phyloP scores from a whole-genome alignment of 1,139 yeast genomes.

The Debaryomyces sp. region DNA sequence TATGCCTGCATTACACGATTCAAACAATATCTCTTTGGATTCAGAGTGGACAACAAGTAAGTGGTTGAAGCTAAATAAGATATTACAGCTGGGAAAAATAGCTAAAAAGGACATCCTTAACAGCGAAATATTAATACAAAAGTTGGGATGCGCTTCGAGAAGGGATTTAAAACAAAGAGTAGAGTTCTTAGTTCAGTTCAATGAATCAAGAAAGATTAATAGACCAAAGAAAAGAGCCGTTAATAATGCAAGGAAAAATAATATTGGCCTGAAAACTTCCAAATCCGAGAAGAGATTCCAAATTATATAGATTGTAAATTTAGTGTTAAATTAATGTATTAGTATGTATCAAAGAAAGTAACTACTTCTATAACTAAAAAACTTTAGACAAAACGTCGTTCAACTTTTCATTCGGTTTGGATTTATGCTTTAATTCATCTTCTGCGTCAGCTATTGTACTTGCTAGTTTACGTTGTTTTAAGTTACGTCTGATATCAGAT shows the following conservation, averaged over 20 bases:
- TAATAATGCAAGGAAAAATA: conserved; percentile 1
- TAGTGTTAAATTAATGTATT: conserved; percentile 3
- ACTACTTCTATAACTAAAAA: conserved; percentile 17
- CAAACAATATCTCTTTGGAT: neutral
- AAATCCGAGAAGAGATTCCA: conserved; percentile 1
- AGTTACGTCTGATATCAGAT: conserved; percentile 50
- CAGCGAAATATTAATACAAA: conserved; percentile 22
- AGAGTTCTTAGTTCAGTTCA: conserved; percentile 23
- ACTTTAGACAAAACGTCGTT: conserved; percentile 47
- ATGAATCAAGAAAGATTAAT: conserved; percentile 10
- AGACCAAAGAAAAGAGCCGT: conserved; percentile 5
- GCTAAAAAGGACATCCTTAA: conserved; percentile 24
- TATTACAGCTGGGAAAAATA: conserved; percentile 21
- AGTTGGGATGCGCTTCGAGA: conserved; percentile 22
- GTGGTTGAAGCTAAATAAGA: conserved; percentile 28
- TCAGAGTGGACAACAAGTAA: conserved; percentile 24
- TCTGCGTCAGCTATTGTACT: conserved; percentile 69
- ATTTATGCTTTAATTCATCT: conserved; percentile 44
- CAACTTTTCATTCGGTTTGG: conserved; percentile 47
- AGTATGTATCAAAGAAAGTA: neutral
- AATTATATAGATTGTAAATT: conserved; percentile 9
- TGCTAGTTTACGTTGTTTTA: conserved; percentile 65
- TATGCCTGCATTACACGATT: neutral
- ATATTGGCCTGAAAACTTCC: conserved; percentile 1
- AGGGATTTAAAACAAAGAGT: conserved; percentile 26